Evolutionary conservation across 306 rosid genomes (phyloP), one percentile per base, ranked within the genome.

Genomic region (Prosopis cineraria): DNA sequence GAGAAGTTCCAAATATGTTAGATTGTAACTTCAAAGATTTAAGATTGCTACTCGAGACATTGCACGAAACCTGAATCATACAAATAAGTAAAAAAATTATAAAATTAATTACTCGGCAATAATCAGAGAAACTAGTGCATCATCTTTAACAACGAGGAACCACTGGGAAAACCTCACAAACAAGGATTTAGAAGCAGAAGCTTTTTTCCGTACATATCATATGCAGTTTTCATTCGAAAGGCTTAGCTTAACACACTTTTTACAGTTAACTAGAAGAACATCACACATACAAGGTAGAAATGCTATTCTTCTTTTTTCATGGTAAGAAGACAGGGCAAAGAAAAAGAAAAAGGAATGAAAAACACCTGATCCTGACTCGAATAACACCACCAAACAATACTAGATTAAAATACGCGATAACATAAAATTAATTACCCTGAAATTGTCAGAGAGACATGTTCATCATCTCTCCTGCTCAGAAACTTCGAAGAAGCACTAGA

Each of bases 11-110:
- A 37, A 87, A 89, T 14, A 86, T 17, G 81, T 72, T 74, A 14
- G 85, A 90, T 68, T 90, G 88, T 40, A 64, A 79, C 81, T 77
- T 89, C 0, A 44, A 71, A 34, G 87, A 69, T 58, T 71, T 88
- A 78, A 82, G 63, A 78, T 68, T 85, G 79, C 84, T 70, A 68
- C 82, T 68, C 47, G 87, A 82, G 43, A 79, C 79, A 72, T 78
- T 67, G 84, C 78, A 72, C 27, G 86, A 80, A 39, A 73, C 89
- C 98, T 94, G 88, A 81, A 78, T 29, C 81, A 73, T 34, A 79
- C 53, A 67, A 29, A 56, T 20, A 72, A 24, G 8, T 16, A 59
- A 2, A 66, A 3, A 20, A 36, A 1, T n/a, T n/a, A 65, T 22
- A 20, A 20, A 66, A 59, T 40, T 43, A 22, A 31, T 19, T 37